Evolutionary conservation across 176 grass and related monocot genomes (phyloP).

Genomic region (Aegilops longissima): DNA sequence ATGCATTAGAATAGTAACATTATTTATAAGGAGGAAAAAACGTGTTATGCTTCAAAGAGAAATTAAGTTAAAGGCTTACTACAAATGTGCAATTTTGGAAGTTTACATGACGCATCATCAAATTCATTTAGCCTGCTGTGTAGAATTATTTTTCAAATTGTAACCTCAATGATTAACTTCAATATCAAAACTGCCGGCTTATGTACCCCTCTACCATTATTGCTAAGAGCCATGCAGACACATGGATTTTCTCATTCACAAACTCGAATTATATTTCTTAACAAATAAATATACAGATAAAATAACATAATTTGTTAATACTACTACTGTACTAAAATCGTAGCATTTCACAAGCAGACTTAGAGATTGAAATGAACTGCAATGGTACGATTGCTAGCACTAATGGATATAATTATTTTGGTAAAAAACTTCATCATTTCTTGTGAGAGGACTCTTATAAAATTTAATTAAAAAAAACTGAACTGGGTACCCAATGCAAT

Average conservation of each 20-base stretch:
- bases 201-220: too few relatives aligned
- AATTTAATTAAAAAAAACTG: too few relatives aligned
- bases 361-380: not conserved
- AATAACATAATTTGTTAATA: not conserved
- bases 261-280: not conserved
- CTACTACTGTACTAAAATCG: not conserved
- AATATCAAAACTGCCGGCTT: not conserved
- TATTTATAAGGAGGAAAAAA: not conserved
- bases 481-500: not conserved
- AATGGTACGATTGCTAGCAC: too few relatives aligned
- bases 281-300: not conserved
- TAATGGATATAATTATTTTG: not conserved
- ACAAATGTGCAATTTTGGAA: not conserved
- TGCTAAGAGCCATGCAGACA: too few relatives aligned
- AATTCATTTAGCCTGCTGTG: not conserved
- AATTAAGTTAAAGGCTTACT: not conserved
- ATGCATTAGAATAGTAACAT: not conserved
- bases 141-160: not conserved
- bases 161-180: not conserved
- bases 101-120: not conserved
- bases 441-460: not conserved
- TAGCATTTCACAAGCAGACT: not conserved
- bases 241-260: not conserved
- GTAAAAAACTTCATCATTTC: not conserved
- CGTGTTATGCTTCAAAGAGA: not conserved